Conservation (phyloP, 176 grass and related monocot genomes). For the Triticum dicoccoides region DNA sequence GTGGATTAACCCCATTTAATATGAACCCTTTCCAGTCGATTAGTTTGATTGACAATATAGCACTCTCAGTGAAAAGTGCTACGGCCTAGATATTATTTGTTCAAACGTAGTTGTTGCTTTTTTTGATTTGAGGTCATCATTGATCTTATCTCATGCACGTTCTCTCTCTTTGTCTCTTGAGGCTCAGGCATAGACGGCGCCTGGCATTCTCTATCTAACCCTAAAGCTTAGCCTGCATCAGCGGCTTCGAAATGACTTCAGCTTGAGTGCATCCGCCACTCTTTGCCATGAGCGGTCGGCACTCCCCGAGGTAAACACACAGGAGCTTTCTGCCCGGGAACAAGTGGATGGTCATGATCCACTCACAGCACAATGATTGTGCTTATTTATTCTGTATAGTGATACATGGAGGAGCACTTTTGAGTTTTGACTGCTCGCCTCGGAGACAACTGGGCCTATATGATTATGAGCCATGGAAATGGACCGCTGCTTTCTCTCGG, state of each 20-base stretch:
- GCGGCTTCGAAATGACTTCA: slow-evolving; percentile 27
- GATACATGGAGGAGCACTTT: background rate
- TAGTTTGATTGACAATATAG: background rate
- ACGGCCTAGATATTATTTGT: background rate
- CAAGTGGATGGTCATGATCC: slow-evolving; percentile 42
- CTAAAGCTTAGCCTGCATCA: slow-evolving; percentile 31
- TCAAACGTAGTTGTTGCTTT: background rate
- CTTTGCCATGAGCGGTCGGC: background rate
- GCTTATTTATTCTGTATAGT: slow-evolving; percentile 24
- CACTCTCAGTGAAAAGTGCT: slow-evolving; percentile 28
- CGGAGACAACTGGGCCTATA: background rate
- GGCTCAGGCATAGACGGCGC: background rate
- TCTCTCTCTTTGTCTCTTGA: slow-evolving; percentile 36
- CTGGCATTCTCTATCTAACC: slow-evolving; percentile 20
- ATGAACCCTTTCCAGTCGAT: background rate
- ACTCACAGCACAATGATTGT: slow-evolving; percentile 37
- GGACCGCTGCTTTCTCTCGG: slow-evolving; percentile 9
- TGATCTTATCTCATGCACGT: slow-evolving; percentile 26
- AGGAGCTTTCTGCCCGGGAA: slow-evolving; percentile 24
- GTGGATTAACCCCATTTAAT: background rate
- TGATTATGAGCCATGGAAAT: slow-evolving; percentile 7
- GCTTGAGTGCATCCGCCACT: slow-evolving; percentile 42
- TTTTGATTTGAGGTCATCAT: slow-evolving; percentile 20
- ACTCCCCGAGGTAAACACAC: slow-evolving; percentile 24
- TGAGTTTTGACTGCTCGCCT: slow-evolving; percentile 1